Evolutionary conservation across 805 yeast species (phyloP).

Genomic region (Saccharomycopsis babjevae): DNA sequence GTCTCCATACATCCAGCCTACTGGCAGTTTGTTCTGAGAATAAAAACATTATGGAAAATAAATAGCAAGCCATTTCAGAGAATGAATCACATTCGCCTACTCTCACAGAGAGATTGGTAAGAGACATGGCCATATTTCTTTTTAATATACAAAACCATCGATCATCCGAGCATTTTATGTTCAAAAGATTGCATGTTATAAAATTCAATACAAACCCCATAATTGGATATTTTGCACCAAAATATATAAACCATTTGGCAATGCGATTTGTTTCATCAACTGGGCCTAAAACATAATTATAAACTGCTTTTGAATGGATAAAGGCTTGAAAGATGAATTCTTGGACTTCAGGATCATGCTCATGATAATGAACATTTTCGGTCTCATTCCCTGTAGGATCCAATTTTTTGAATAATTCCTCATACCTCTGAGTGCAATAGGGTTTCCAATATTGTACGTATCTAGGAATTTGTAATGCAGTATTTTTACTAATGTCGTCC

Average conservation of each 20-base stretch:
- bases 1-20: background rate
- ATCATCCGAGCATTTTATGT: background rate
- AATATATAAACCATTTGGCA: background rate
- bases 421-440: background rate
- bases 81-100: slow-evolving; percentile 4
- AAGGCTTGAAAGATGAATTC: background rate
- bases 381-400: background rate
- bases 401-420: background rate
- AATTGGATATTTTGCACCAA: background rate
- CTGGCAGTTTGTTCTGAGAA: slow-evolving; percentile 3
- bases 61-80: slow-evolving; percentile 2
- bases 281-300: slow-evolving; percentile 1
- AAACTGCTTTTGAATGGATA: background rate
- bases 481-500: background rate
- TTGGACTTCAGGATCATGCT: slow-evolving; percentile 2
- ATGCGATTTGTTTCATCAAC: background rate
- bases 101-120: background rate
- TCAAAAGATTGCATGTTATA: background rate
- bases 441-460: slow-evolving; percentile 1
- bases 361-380: background rate
- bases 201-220: background rate
- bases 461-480: background rate
- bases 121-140: background rate
- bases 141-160: slow-evolving; percentile 1
- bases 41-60: background rate